Evolutionary conservation across 305 asterid species (phyloP).

Genomic region (Fraxinus platypoda): DNA sequence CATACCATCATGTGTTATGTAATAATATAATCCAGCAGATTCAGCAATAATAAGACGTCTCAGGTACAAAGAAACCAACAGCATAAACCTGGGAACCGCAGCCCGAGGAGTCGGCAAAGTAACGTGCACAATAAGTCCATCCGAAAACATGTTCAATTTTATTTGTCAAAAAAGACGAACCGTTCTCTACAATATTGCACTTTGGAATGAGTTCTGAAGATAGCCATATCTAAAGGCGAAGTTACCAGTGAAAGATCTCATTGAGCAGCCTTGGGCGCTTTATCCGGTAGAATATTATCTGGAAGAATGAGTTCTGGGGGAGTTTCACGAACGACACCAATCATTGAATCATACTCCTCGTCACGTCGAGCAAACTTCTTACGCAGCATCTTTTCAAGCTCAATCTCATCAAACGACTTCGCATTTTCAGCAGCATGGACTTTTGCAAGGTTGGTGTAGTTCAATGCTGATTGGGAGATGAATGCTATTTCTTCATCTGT

Average conservation of each 20-base stretch:
- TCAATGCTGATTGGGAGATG: slow-evolving; percentile 54
- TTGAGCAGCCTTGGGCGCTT: slow-evolving; percentile 46
- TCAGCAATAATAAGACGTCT: neutral
- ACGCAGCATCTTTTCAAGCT: slow-evolving; percentile 53
- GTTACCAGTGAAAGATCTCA: slow-evolving; percentile 19
- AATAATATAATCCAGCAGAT: neutral
- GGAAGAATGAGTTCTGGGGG: slow-evolving; percentile 64
- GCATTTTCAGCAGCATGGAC: slow-evolving; percentile 61
- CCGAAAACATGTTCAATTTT: slow-evolving; percentile 20
- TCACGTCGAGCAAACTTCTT: slow-evolving; percentile 56
- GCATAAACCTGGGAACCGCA: neutral
- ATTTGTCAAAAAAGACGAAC: slow-evolving; percentile 26
- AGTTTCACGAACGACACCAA: slow-evolving; percentile 60
- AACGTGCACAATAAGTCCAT: slow-evolving; percentile 19
- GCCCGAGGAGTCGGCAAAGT: neutral
- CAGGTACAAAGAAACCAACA: neutral
- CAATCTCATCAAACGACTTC: slow-evolving; percentile 57
- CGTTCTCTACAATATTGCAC: slow-evolving; percentile 18
- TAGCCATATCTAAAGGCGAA: slow-evolving; percentile 13
- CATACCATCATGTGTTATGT: neutral
- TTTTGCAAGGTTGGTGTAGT: slow-evolving; percentile 56
- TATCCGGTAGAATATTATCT: slow-evolving; percentile 51
- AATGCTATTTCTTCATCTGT: slow-evolving; percentile 50
- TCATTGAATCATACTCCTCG: slow-evolving; percentile 63
- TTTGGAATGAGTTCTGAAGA: slow-evolving; percentile 10